A percentile compares a stretch with the other conserved stretches of the same genome.
phyloP scores from a whole-genome alignment of 2,329 filamentous ascomycete species.

The Dothistroma septosporum region DNA sequence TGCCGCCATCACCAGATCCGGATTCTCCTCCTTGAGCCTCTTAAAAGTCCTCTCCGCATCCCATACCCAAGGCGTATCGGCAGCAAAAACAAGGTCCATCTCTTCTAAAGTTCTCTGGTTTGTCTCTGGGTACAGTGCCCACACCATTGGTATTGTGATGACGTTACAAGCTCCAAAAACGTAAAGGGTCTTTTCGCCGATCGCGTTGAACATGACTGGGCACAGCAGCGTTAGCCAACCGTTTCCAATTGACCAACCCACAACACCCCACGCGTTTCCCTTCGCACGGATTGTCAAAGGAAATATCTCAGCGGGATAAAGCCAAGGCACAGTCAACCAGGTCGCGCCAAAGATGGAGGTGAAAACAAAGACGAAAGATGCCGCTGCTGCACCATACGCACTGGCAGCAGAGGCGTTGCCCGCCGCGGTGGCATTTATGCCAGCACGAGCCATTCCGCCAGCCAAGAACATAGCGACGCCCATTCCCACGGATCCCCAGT shows the following conservation, averaged over 20 bases:
- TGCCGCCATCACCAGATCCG: conserved; percentile 34
- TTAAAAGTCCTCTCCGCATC: conserved; percentile 64
- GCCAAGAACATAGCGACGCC: conserved; percentile 35
- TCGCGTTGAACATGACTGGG: conserved; percentile 56
- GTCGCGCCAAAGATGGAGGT: conserved; percentile 62
- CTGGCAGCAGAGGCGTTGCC: conserved; percentile 23
- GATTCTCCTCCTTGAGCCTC: conserved; percentile 58
- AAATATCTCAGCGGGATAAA: conserved; percentile 64
- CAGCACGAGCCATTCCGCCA: conserved; percentile 32
- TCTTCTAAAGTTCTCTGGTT: conserved; percentile 69
- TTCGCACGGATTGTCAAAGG: conserved; percentile 66
- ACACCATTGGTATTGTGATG: conserved; percentile 64
- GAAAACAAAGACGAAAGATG: conserved; percentile 67
- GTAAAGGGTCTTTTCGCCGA: conserved; percentile 68
- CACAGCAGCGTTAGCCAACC: conserved; percentile 50
- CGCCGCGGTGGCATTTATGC: conserved; percentile 25
- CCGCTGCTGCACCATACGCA: conserved; percentile 49
- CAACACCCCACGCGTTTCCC: conserved; percentile 71
- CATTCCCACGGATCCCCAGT: conserved; percentile 36
- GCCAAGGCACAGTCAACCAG: conserved; percentile 54
- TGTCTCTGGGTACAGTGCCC: conserved; percentile 69
- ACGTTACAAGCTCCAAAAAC: conserved; percentile 68
- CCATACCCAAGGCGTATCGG: conserved; percentile 65
- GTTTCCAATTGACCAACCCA: conserved; percentile 73
- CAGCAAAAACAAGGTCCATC: conserved; percentile 69